Evolutionary conservation across 352 stramenopile species (phyloP).

Genomic region (Sclerospora graminicola): DNA sequence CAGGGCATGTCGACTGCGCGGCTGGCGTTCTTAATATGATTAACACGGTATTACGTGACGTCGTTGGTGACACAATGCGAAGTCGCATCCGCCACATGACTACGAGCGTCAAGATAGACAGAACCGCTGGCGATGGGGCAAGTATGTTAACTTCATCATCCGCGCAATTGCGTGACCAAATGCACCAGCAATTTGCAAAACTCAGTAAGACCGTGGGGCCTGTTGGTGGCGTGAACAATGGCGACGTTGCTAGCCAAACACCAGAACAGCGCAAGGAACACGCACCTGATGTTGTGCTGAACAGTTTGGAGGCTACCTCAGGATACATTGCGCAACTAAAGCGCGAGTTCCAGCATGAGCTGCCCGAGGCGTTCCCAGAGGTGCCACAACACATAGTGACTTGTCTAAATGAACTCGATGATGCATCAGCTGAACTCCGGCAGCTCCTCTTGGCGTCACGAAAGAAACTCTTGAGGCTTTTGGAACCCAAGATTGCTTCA

Average conservation of each 20-base stretch:
- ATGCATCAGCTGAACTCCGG: slow-evolving; percentile 51
- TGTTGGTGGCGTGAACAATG: slow-evolving; percentile 13
- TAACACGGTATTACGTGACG: slow-evolving; percentile 70
- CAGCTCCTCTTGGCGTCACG: slow-evolving; percentile 56
- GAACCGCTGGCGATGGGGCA: slow-evolving; percentile 21
- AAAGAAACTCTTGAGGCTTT: slow-evolving; percentile 68
- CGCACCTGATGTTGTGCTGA: slow-evolving; percentile 68
- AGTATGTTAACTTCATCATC: slow-evolving; percentile 38
- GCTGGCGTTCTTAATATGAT: slow-evolving; percentile 82
- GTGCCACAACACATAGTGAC: slow-evolving; percentile 64
- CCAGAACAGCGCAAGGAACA: slow-evolving; percentile 46
- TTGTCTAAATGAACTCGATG: slow-evolving; percentile 62
- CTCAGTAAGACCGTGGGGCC: slow-evolving; percentile 74
- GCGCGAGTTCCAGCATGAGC: slow-evolving; percentile 55
- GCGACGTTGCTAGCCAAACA: slow-evolving; percentile 4
- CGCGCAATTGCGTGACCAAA: slow-evolving; percentile 75
- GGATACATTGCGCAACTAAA: slow-evolving; percentile 78
- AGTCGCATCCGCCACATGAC: slow-evolving; percentile 66
- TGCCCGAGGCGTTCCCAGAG: slow-evolving; percentile 61
- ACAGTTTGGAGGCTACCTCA: slow-evolving; percentile 66
- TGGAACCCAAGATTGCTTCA: slow-evolving; percentile 59
- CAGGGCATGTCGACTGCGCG: slow-evolving; percentile 71
- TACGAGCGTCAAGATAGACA: slow-evolving; percentile 51
- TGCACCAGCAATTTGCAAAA: slow-evolving; percentile 80
- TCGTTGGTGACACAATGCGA: slow-evolving; percentile 72